Evolutionary conservation across 2,329 filamentous ascomycete species (phyloP), one percentile per base, ranked within the genome.

Genomic region (Fusarium pilosicola): DNA sequence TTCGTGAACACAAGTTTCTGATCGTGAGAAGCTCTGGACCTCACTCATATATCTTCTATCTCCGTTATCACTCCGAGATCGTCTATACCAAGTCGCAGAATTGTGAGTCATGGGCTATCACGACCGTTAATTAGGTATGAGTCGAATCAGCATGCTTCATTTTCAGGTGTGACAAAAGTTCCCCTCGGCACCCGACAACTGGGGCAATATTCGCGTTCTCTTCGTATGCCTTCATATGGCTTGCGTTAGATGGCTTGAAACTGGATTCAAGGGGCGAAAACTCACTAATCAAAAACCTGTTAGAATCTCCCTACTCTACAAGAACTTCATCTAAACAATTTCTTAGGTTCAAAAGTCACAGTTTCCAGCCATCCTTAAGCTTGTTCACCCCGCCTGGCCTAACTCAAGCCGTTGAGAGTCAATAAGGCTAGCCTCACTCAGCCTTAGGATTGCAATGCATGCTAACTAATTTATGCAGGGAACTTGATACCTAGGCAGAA

Each of bases 141-240:
- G 45, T 41, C 30, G 30, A 44, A 26, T 26, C 28, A 34, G 48
- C 24, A 36, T 46, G 18, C 39, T 38, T 44, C 15, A 30, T 36
- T 28, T n/a, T 36, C 17, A 59, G 24, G 18, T 28, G 45, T 22
- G 17, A 65, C 67, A 70, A 65, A 70, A 65, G 66, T 70, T 30
- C 65, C 66, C 22, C 38, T 42, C 41, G 42, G 28, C 24, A 42
- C 51, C 65, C 44, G 32, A 44, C 44, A 24, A 30, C 34, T 28
- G 55, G 28, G 42, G n/a, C 36, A 30, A 38, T 54, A 34, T 59
- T 65, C 57, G n/a, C 20, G 24, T 26, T 38, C 48, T n/a, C 44
- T 28, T 32, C 62, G 49, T 15, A 7, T 26, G 13, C 9, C 30
- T 26, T 36, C 6, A 26, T 5, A 20, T 9, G 30, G 30, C 30